These are phyloP conservation scores for Phialophora chinensis DNA, from an alignment of 2,329 filamentous ascomycete genomes.

Conservation along the genomic window DNA sequence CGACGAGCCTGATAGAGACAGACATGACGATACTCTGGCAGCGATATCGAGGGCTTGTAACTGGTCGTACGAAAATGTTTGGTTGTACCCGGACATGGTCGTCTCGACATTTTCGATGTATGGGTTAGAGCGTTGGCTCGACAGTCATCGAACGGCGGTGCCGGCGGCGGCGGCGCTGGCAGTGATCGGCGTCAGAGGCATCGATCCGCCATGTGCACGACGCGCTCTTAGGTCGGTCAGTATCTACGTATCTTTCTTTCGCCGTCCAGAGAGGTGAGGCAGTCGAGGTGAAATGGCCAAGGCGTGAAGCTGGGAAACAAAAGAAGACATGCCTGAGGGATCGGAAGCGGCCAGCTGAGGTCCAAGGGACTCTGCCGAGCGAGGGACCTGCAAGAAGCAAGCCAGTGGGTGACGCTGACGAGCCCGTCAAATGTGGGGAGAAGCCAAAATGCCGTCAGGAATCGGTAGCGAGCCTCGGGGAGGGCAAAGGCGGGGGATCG, in stretches of 20 bases:
- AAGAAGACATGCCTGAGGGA: background rate
- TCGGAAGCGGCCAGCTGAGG: background rate
- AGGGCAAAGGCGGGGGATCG: background rate
- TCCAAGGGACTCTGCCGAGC: background rate
- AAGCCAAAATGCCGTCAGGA: background rate
- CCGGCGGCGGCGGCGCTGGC: too few relatives aligned
- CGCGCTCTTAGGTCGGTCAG: background rate
- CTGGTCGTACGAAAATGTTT: conserved; percentile 21
- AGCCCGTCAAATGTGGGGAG: background rate
- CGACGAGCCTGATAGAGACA: conserved; percentile 24
- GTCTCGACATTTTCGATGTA: conserved; percentile 20
- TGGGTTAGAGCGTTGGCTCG: background rate
- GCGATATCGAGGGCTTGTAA: conserved; percentile 27
- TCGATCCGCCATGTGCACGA: background rate
- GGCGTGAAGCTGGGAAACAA: background rate
- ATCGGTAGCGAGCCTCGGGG: background rate
- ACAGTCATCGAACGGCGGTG: background rate
- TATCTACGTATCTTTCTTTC: background rate
- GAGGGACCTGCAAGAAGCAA: background rate
- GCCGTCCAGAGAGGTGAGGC: background rate
- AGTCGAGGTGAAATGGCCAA: background rate
- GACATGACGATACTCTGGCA: conserved; percentile 30
- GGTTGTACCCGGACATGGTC: conserved; percentile 26
- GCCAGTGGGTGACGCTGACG: background rate
- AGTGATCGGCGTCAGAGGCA: background rate